phyloP scores from a whole-genome alignment of 495 filamentous ascomycete species.

The Penicillium ucsense region DNA sequence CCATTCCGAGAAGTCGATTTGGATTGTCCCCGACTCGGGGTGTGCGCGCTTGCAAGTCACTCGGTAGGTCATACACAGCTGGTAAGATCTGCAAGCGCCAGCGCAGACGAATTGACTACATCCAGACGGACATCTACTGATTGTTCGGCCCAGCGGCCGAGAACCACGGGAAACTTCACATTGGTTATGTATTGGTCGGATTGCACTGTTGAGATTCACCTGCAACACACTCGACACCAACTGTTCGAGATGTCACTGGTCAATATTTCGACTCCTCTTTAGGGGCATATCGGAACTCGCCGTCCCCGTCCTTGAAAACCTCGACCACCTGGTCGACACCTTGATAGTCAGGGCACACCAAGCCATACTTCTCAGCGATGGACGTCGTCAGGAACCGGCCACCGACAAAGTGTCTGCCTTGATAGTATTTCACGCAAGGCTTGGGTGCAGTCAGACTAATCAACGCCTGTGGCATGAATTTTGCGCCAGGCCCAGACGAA shows the following conservation, averaged over 20 bases:
- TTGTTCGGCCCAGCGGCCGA: too few relatives aligned
- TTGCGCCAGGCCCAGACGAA: conserved; percentile 62
- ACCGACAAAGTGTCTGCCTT: conserved; percentile 80
- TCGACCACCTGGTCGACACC: conserved; percentile 89
- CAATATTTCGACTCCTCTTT: neutral
- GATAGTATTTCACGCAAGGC: conserved; percentile 76
- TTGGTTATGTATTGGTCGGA: too few relatives aligned
- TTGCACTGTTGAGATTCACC: too few relatives aligned
- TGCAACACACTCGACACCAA: too few relatives aligned
- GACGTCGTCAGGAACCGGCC: conserved; percentile 73
- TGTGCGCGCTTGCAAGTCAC: too few relatives aligned
- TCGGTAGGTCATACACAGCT: too few relatives aligned
- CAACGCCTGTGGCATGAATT: conserved; percentile 66
- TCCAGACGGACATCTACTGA: too few relatives aligned
- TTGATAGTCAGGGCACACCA: conserved; percentile 74
- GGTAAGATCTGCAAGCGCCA: too few relatives aligned
- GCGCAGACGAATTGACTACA: too few relatives aligned
- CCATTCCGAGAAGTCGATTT: too few relatives aligned
- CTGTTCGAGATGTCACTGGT: neutral
- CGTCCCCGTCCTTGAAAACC: conserved; percentile 45
- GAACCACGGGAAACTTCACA: too few relatives aligned
- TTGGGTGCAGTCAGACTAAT: conserved; percentile 93
- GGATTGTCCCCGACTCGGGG: too few relatives aligned
- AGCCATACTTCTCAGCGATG: conserved; percentile 79
- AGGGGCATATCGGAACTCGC: conserved; percentile 8